Evolutionary conservation across 345 rosid genomes (phyloP).

Genomic region (Kandelia obovata): DNA sequence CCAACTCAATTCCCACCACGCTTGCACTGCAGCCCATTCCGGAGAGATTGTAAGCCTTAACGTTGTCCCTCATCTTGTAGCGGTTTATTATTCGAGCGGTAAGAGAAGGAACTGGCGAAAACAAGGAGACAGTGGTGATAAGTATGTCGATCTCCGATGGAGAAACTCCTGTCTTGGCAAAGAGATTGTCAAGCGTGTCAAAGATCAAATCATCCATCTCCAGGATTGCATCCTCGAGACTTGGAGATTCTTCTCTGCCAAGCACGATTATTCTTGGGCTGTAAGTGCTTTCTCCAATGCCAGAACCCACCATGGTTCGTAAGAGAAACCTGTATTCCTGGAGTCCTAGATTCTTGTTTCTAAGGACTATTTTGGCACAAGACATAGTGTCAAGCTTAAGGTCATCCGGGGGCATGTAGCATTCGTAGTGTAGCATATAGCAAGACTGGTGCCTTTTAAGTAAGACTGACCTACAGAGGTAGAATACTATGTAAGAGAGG

Average conservation of each 20-base stretch:
- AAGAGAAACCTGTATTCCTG: conserved; percentile 23
- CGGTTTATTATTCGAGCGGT: conserved; percentile 21
- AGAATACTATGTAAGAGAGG: background rate
- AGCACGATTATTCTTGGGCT: conserved; percentile 9
- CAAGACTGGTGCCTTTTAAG: conserved; percentile 9
- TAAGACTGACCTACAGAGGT: background rate
- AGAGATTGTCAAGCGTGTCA: conserved; percentile 23
- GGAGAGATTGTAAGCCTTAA: conserved; percentile 32
- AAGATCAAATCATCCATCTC: conserved; percentile 26
- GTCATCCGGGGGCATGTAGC: conserved; percentile 17
- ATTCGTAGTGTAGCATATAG: conserved; percentile 20
- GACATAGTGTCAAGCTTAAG: conserved; percentile 11
- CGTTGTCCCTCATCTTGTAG: conserved; percentile 30
- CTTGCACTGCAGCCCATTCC: conserved; percentile 51
- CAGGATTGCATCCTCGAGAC: background rate
- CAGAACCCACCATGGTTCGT: conserved; percentile 13
- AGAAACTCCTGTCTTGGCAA: conserved; percentile 15
- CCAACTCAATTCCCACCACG: conserved; percentile 26
- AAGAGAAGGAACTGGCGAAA: conserved; percentile 28
- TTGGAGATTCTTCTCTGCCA: conserved; percentile 30
- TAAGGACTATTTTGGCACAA: background rate
- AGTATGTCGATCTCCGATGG: conserved; percentile 28
- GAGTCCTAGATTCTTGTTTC: conserved; percentile 16
- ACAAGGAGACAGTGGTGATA: conserved; percentile 20
- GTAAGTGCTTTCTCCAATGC: conserved; percentile 24